Evolutionary conservation across 495 filamentous ascomycete species (phyloP).

Genomic region (Aspergillus egyptiacus): DNA sequence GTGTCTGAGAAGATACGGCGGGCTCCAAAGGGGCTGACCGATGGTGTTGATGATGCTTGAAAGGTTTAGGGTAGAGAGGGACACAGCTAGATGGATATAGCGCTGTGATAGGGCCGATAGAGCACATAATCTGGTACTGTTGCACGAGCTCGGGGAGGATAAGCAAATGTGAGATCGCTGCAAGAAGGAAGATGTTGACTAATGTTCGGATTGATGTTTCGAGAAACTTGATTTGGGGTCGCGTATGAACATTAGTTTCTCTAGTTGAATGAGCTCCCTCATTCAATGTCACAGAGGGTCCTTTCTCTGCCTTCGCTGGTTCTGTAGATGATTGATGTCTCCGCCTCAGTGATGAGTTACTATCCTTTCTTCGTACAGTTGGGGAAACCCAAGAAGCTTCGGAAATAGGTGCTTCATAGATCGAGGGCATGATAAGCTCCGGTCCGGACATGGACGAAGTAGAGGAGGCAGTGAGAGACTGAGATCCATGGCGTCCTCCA

Average conservation of each 20-base stretch:
- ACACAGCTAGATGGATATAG: constrained; percentile 35
- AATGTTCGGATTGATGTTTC: constrained; percentile 20
- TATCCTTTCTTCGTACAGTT: constrained; percentile 18
- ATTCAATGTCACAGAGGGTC: background rate
- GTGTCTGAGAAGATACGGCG: constrained; percentile 23
- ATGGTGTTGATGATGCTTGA: constrained; percentile 8
- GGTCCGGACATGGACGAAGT: constrained; percentile 34
- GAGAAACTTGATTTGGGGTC: background rate
- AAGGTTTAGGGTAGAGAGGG: constrained; percentile 11
- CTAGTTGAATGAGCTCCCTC: constrained; percentile 2
- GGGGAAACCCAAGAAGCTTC: constrained; percentile 40
- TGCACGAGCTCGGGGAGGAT: constrained; percentile 38
- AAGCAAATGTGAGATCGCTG: constrained; percentile 33
- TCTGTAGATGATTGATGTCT: constrained; percentile 24
- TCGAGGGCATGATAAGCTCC: constrained; percentile 44
- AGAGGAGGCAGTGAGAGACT: constrained; percentile 25
- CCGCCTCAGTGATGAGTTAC: constrained; percentile 19
- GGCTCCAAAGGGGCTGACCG: constrained; percentile 19
- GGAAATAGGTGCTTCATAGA: constrained; percentile 32
- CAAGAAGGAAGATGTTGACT: constrained; percentile 31
- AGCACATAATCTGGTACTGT: constrained; percentile 31
- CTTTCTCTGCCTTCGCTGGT: background rate
- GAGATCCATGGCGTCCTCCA: constrained; percentile 16
- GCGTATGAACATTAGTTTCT: background rate
- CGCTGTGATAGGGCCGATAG: constrained; percentile 20